Base-by-base conservation (phyloP, 305 asterid species). In the Fraxinus xanthoxyloides region DNA sequence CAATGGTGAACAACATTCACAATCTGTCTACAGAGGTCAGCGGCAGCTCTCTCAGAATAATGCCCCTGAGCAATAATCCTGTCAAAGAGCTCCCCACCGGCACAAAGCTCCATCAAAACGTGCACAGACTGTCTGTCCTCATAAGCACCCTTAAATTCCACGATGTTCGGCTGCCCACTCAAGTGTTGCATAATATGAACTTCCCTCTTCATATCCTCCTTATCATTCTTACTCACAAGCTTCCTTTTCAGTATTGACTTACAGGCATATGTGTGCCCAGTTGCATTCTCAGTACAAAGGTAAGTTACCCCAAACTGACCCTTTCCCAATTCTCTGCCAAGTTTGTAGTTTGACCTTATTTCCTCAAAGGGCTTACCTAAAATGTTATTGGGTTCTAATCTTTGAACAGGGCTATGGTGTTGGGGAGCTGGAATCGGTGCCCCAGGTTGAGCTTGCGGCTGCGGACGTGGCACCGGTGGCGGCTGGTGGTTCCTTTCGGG, bases 291-390 rank as follows among this genome's bases (percentile, higher is more conserved):
- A 65, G 87, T 86, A 70, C 95, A 87, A 56, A 84, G 43, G 79
- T 85, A 91, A 46, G 93, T 91, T 2, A 91, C 91, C 56, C 95
- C 95, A 80, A 90, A 91, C 54, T 92, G 95, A 54, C 93, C 95
- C 87, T 91, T 83, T 12, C 93, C 95, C 84, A 92, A 83, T 88
- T 92, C 95, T 77, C 86, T 88, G 5, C 92, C 93, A 51, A 90
- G 78, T 61, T 81, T 75, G 87, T 89, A 92, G 32, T 75, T 83
- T 54, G 87, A 82, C 80, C 86, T 90, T 54, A 90, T 88, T 4
- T 92, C 89, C 80, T 90, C 95, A 56, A 89, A 84, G 12, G 93
- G 91, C 86, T 87, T 91, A 5, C 91, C 88, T 77, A 91, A 54
- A 6, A 90, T 87, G 85, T 86, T 86, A 59, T 87, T 89, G 78